Evolutionary conservation across 192 early-diverging fungal genomes (phyloP).

Genomic region (Neocallimastix lanati): DNA sequence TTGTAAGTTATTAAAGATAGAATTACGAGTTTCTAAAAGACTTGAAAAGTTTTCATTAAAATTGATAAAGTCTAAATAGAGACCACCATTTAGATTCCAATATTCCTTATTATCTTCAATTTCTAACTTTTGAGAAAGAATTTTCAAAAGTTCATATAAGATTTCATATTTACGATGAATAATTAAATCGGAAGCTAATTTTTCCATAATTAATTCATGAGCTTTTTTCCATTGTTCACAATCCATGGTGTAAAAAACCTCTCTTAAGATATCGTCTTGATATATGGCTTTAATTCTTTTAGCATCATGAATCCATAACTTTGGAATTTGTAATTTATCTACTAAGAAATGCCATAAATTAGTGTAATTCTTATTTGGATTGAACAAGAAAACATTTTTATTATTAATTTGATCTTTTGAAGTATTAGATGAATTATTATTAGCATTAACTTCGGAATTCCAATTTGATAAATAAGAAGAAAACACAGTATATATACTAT

Average conservation of each 20-base stretch:
- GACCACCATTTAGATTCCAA: neutral
- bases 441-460: too few relatives aligned
- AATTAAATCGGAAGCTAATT: neutral
- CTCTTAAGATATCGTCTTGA: neutral
- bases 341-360: neutral
- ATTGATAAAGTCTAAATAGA: neutral
- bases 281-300: neutral
- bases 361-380: neutral
- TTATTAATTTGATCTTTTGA: neutral
- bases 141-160: neutral
- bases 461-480: neutral
- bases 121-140: neutral
- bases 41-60: neutral
- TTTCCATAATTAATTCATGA: neutral
- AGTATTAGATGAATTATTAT: too few relatives aligned
- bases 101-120: neutral
- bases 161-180: neutral
- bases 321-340: neutral
- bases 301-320: neutral
- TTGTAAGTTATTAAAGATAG: neutral
- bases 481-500: neutral
- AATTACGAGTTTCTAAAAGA: neutral
- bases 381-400: neutral
- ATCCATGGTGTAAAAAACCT: neutral
- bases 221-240: neutral